Evolutionary conservation across 495 filamentous ascomycete genomes (phyloP), one percentile per base, ranked within the genome.

Genomic region (Aspergillus cristatus): DNA sequence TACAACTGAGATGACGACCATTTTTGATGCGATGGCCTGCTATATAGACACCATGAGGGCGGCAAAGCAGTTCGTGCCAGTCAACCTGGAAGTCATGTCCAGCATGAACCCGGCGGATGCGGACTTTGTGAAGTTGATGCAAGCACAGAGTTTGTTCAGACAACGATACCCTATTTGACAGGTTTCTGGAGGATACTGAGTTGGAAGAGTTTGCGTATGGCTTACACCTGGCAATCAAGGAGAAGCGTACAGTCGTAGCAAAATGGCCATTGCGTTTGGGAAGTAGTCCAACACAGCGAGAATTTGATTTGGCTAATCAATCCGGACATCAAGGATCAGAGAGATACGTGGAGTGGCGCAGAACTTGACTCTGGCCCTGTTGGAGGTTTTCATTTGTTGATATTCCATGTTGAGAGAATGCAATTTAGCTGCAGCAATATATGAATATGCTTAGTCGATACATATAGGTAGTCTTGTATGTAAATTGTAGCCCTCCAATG

Each of bases 261-360:
- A 14, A 32, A 15, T 54, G 47, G 51, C 51, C 51, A 6, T 4
- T 14, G 28, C 28, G 13, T 5, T 30, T 38, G 24, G 32, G 18
- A 20, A 10, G 6, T 10, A 15, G 22, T 6, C 18, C 28, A n/a
- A 30, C 28, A 3, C 10, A 30, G 28, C 11, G 13, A n/a, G 28
- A 30, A 3, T 30, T 30, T 30, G 13, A 30, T 30, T n/a, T 30
- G 28, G 5, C n/a, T 11, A 6, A n/a, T 30, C n/a, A 11, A 11
- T 30, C 28, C 12, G 13, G 28, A 14, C 28, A 30, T 14, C 4
- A 5, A 30, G 28, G 28, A 24, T n/a, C 10, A 6, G 51, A 51
- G 16, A 30, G 44, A 14, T 54, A 51, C 40, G 32, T 45, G 16
- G 37, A 51, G 35, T 54, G 38, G 37, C 7, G 38, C 12, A 47